Base-by-base conservation (phyloP, 1,284 basidiomycete genomes). In the Schizopora paradoxa region DNA sequence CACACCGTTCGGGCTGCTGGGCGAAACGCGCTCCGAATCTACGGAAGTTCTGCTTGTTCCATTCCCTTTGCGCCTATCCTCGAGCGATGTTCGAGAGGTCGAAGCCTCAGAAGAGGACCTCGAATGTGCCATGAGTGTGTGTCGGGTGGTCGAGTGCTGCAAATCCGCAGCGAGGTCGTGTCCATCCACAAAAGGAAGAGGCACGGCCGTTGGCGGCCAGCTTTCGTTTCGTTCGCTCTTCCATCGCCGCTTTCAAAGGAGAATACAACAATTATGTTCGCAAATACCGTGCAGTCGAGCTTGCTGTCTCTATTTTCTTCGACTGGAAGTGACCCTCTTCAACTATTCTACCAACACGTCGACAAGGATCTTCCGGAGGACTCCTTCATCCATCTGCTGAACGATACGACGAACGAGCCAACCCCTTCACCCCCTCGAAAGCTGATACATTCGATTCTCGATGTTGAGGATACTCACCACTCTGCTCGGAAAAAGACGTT, bases 221-320 rank as follows among this genome's bases (percentile, higher is more conserved):
- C n/a, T n/a, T n/a, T n/a, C n/a, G n/a, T n/a, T n/a, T n/a, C n/a
- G n/a, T n/a, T 18, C 36, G 36, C 14, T 19, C 6, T 6, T 7
- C 6, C 2, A 19, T 16, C 31, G 19, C 32, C 13, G 2, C 10
- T 29, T n/a, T 33, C n/a, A n/a, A n/a, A n/a, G n/a, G n/a, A n/a
- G n/a, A 21, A 33, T 45, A 7, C 25, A n/a, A 4, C 13, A 3
- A 31, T 42, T 21, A 77, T 84, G 74, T 78, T 86, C 57, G 61
- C 70, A 2, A 58, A 68, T 48, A 66, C 72, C 28, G 62, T 80
- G 4, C 82, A 91, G 60, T 79, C 87, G 0, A 66, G 76, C 16
- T 60, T 81, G 11, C 65, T 92, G 23, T 87, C 84, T 7, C 61
- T 93, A 11, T 87, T 92, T 58, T 90, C 87, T 5, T 88, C 87